These are phyloP conservation scores for Lactuca saligna DNA, from an alignment of 129 eudicot species.

Conservation along the genomic window DNA sequence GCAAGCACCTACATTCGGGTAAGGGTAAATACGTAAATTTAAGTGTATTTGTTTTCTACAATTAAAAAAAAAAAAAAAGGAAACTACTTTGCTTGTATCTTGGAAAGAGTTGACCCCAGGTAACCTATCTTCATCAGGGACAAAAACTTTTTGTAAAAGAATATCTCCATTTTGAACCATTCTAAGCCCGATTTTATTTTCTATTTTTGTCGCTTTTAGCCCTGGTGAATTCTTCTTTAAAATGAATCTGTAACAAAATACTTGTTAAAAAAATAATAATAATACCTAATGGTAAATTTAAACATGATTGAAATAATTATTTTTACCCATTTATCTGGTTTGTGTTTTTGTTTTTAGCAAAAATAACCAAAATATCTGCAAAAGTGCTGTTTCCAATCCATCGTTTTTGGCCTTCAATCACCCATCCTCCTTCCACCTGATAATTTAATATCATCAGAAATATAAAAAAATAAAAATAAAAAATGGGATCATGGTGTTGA, in stretches of 20 bases:
- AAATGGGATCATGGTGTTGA: conserved; percentile 1
- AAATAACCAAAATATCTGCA: conserved; percentile 88
- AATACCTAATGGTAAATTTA: neutral
- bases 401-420: conserved; percentile 93
- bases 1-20: conserved; percentile 80
- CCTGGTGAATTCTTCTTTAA: conserved; percentile 84
- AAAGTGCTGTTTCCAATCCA: conserved; percentile 99
- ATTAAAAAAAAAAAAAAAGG: neutral
- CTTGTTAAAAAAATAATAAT: conserved; percentile 11
- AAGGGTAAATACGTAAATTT: conserved; percentile 1
- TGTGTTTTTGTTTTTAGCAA: conserved; percentile 76
- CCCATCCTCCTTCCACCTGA: conserved; percentile 98
- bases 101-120: conserved; percentile 95
- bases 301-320: neutral
- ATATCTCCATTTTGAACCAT: conserved; percentile 98
- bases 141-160: conserved; percentile 69
- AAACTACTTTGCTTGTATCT: conserved; percentile 87
- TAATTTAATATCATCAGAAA: conserved; percentile 17
- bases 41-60: neutral
- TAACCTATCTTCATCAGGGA: conserved; percentile 88
- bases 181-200: conserved; percentile 85
- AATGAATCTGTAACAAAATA: conserved; percentile 54
- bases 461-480: neutral
- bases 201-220: conserved; percentile 84
- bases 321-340: conserved; percentile 95